Evolutionary conservation across 202 grass and related monocot species (phyloP), one percentile per base, ranked within the genome.

Genomic region (Zizania palustris): DNA sequence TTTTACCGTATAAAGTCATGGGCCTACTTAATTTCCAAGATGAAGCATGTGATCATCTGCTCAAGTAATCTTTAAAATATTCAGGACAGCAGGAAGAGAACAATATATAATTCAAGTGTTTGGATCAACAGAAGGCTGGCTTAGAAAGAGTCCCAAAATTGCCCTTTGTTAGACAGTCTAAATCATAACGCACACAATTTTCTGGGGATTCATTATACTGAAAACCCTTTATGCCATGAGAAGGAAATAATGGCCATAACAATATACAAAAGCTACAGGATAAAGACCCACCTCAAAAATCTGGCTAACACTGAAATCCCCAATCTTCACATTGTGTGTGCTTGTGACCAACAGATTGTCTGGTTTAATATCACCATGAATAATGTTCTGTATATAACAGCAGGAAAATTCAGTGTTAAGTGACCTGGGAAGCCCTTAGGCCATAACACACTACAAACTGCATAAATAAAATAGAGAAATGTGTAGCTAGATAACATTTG

Each of bases 291-390:
- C 91, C 89, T 98, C 91, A 87, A 92, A 98, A 76, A 84, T 71
- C 74, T 98, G 91, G 72, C 95, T 98, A 46, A 94, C 91, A 80
- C 89, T 88, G 80, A 98, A 98, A 90, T 98, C 89, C 63, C 95
- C 87, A 77, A 98, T 98, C 80, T 92, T 94, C 80, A 98, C 89
- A 61, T 75, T 85, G 72, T 89, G 83, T 3, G 88, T 71, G 71
- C 66, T 82, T 63, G 91, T 90, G 39, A 92, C 89, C 86, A 98
- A 88, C 43, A 98, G 83, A 74, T 94, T 98, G 59, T 98, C 95
- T 9, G 91, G 95, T 71, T 94, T 94, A 58, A 98, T 90, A 84
- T 94, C 95, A 75, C 91, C 85, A 61, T 98, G 95, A 53, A 94
- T 89, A 65, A 98, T 86, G 43, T 92, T 91, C 91, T 94, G 87